These are phyloP conservation scores for Pseudoturritis turrita DNA, from an alignment of 345 rosid genomes.

Conservation along the genomic window DNA sequence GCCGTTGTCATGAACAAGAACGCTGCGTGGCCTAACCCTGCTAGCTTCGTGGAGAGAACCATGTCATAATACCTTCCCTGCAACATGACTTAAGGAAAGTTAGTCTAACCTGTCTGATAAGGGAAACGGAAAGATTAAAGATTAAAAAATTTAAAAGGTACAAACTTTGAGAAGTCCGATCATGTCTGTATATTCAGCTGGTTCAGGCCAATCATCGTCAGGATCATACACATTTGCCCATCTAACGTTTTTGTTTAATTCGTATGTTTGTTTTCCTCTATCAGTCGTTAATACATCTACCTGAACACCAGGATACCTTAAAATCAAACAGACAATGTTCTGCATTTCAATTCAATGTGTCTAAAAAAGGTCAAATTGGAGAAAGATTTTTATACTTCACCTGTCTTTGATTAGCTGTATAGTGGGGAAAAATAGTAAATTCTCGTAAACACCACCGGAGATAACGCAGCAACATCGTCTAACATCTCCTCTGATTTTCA, in stretches of 20 bases:
- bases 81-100: neutral
- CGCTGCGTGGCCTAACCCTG: constrained; percentile 88
- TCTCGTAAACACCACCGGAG: constrained; percentile 94
- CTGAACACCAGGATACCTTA: constrained; percentile 87
- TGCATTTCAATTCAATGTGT: neutral
- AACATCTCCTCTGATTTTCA: constrained; percentile 90
- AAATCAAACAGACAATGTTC: neutral
- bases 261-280: constrained; percentile 90
- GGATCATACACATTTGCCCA: constrained; percentile 89
- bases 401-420: constrained; percentile 89
- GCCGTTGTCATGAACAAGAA: constrained; percentile 89
- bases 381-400: constrained; percentile 12
- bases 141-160: neutral
- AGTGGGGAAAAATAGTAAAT: constrained; percentile 73
- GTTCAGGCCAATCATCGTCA: constrained; percentile 84
- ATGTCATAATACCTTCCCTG: constrained; percentile 94
- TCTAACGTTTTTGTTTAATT: constrained; percentile 89
- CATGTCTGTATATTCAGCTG: constrained; percentile 81
- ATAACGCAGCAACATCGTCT: constrained; percentile 81
- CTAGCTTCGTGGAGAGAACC: constrained; percentile 86
- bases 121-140: neutral
- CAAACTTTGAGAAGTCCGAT: constrained; percentile 76
- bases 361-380: neutral
- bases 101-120: neutral
- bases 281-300: constrained; percentile 66